Percentiles rank a stretch among this genome's conserved stretches.
These are phyloP conservation scores for Peronospora farinosa DNA, from an alignment of 352 stramenopile species.

Conservation along the genomic window DNA sequence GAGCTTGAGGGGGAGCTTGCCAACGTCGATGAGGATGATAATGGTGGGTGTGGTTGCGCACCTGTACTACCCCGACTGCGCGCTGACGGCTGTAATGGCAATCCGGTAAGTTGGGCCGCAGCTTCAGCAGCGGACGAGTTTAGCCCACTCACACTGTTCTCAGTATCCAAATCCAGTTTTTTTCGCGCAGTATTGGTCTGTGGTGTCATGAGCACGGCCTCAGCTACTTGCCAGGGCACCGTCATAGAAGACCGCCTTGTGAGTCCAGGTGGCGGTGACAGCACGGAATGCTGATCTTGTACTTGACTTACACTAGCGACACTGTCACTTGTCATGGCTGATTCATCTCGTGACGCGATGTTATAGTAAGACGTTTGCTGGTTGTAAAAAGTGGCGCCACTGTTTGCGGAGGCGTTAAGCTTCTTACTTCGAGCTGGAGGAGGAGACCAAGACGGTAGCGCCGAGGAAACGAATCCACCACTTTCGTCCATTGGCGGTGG, in stretches of 20 bases:
- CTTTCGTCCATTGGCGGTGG: slow-evolving; percentile 60
- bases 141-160: slow-evolving; percentile 29
- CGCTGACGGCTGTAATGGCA: slow-evolving; percentile 34
- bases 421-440: slow-evolving; percentile 64
- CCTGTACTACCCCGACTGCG: slow-evolving; percentile 38
- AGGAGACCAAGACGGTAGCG: slow-evolving; percentile 77
- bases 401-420: slow-evolving; percentile 38
- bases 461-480: slow-evolving; percentile 54
- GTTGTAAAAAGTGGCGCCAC: slow-evolving; percentile 50
- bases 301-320: slow-evolving; percentile 9
- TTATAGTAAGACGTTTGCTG: slow-evolving; percentile 70
- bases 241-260: slow-evolving; percentile 78
- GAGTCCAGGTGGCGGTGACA: slow-evolving; percentile 61
- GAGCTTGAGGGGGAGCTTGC: slow-evolving; percentile 31
- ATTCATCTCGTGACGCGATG: slow-evolving; percentile 58
- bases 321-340: slow-evolving; percentile 12
- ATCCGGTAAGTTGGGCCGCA: slow-evolving; percentile 54
- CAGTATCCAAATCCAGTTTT: slow-evolving; percentile 50
- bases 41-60: slow-evolving; percentile 17
- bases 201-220: slow-evolving; percentile 74
- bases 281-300: slow-evolving; percentile 61
- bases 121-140: slow-evolving; percentile 60
- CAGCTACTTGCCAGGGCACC: slow-evolving; percentile 78
- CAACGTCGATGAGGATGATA: slow-evolving; percentile 16
- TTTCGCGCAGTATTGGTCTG: slow-evolving; percentile 65